Percentiles rank a stretch among this genome's conserved stretches.
Evolutionary conservation across 2,329 filamentous ascomycete genomes (phyloP).

Genomic region (Beauveria caledonica): DNA sequence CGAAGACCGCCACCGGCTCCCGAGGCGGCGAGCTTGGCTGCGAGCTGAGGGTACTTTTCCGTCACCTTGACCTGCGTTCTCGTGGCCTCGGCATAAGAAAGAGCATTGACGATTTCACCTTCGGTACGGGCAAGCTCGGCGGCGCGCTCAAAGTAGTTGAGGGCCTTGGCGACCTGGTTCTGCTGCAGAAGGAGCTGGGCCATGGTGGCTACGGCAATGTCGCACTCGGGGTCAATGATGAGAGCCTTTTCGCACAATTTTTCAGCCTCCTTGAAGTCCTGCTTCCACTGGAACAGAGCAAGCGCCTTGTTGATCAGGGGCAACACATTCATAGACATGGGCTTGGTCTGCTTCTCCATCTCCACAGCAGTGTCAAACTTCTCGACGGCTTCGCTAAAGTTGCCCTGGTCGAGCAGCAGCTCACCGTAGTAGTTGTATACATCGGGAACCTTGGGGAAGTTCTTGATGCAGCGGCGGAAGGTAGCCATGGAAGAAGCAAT

Average conservation of each 20-base stretch:
- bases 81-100: constrained; percentile 95
- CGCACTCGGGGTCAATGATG: constrained; percentile 96
- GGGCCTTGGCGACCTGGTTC: constrained; percentile 89
- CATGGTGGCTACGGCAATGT: constrained; percentile 98
- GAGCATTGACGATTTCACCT: constrained; percentile 89
- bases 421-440: constrained; percentile 99
- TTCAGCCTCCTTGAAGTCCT: constrained; percentile 90
- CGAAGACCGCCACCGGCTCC: constrained; percentile 26
- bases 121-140: constrained; percentile 92
- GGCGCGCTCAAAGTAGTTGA: constrained; percentile 94
- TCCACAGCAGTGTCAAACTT: constrained; percentile 99
- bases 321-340: constrained; percentile 92
- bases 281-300: constrained; percentile 96
- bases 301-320: constrained; percentile 98
- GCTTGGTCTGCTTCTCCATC: constrained; percentile 92
- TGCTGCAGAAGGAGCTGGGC: constrained; percentile 95
- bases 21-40: constrained; percentile 50
- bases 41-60: constrained; percentile 76
- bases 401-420: constrained; percentile 90
- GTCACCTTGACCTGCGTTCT: constrained; percentile 90
- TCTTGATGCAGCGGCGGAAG: constrained; percentile 95
- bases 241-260: constrained; percentile 95
- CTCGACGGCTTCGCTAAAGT: constrained; percentile 89
- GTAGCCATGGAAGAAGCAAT: constrained; percentile 98
- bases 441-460: constrained; percentile 91